Percentiles rank a stretch among this genome's conserved stretches.
Evolutionary conservation across 2,329 filamentous ascomycete species (phyloP).

Genomic region (Phyllosticta citrichinensis): DNA sequence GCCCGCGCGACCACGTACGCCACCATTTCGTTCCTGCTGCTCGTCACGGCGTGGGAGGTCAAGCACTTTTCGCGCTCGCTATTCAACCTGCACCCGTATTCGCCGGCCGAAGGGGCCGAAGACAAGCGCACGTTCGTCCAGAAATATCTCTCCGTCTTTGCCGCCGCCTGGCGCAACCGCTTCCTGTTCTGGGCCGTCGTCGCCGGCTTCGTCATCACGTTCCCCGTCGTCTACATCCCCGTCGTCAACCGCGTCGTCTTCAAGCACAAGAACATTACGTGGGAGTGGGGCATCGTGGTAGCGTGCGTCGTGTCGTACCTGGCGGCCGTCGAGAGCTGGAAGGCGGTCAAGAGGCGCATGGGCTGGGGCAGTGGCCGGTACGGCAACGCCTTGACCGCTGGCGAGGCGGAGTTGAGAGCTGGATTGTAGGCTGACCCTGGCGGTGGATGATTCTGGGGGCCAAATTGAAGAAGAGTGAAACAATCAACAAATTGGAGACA

Average conservation of each 20-base stretch:
- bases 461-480: background rate
- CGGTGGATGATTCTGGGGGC: background rate
- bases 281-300: slow-evolving; percentile 38
- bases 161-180: slow-evolving; percentile 31
- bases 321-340: slow-evolving; percentile 35
- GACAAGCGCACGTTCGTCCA: slow-evolving; percentile 12
- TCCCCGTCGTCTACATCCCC: slow-evolving; percentile 37
- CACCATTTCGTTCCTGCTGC: slow-evolving; percentile 34
- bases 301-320: slow-evolving; percentile 32
- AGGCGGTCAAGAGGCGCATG: slow-evolving; percentile 32
- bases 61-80: slow-evolving; percentile 35
- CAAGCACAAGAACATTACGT: slow-evolving; percentile 33
- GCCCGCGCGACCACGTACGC: slow-evolving; percentile 37
- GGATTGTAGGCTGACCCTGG: slow-evolving; percentile 12
- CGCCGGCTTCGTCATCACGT: slow-evolving; percentile 31
- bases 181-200: slow-evolving; percentile 37
- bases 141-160: slow-evolving; percentile 26
- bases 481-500: background rate
- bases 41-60: slow-evolving; percentile 40
- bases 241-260: slow-evolving; percentile 37
- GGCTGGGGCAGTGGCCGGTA: slow-evolving; percentile 26
- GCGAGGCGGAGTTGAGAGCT: slow-evolving; percentile 27
- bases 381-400: slow-evolving; percentile 18
- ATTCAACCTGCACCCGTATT: slow-evolving; percentile 39
- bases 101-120: slow-evolving; percentile 15